Base-by-base conservation (phyloP, 345 rosid species). In the Leavenworthia alabamica region DNA sequence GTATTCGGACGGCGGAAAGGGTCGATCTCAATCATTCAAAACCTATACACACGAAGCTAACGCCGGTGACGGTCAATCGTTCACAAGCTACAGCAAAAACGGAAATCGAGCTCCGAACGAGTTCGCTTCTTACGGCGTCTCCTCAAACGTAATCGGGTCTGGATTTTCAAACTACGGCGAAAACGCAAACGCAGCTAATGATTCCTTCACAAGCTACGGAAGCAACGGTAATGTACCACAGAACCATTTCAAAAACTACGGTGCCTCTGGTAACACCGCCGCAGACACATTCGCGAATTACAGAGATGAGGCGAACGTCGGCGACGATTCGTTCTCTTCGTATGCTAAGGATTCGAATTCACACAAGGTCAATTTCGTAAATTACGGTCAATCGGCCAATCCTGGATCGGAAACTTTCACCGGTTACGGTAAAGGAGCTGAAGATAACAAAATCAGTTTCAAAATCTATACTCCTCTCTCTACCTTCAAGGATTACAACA, bases 191-290 rank as follows among this genome's bases (percentile, higher is more conserved):
- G 84, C 72, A 0, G 86, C 82, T 1, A 75, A 76, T 27, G 93
- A 83, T 19, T 76, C 62, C 9, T 92, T 92, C 81, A 85, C 78
- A 2, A 73, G 82, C 27, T 92, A 92, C 59, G 98, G 88, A 9
- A 47, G 19, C 14, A 75, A 82, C 17, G 81, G 83, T 0, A 92
- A 92, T 61, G 76, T 59, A 0, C 97, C 97, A 3, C 66, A 70
- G 44, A 92, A 92, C 35, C 71, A 32, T 8, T 92, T 89, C 81
- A 80, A 61, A 54, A 78, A 45, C 58, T 92, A 92, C 50, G 89
- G 86, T 7, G 62, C 55, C 2, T 68, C 68, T 0, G 95, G 86
- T 0, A 82, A 79, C 60, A 73, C 66, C 3, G 83, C 78, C 13
- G 64, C 23, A 0, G 84, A 80, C 0, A 72, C 59, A 0, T 90